Conservation (phyloP, 352 stramenopile genomes). For the Phytophthora hybrid region DNA sequence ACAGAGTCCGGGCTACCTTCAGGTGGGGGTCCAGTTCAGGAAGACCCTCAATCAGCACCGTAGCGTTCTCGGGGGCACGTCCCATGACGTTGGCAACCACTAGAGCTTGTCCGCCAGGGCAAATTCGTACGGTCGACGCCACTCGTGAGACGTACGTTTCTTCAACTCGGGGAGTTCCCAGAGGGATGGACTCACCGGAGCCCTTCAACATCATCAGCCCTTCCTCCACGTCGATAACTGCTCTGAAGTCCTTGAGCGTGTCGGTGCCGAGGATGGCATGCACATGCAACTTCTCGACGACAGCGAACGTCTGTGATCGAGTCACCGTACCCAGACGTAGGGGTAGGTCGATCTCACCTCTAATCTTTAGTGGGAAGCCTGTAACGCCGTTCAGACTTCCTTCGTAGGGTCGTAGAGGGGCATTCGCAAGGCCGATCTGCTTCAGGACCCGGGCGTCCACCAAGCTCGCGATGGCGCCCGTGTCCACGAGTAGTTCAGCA, state of each 20-base stretch:
- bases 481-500: too few species aligned
- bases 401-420: too few species aligned
- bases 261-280: constrained; percentile 10
- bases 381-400: too few species aligned
- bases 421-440: too few species aligned
- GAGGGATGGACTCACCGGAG: constrained; percentile 9
- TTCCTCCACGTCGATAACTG: constrained; percentile 13
- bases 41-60: background rate
- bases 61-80: background rate
- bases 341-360: background rate
- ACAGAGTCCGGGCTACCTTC: constrained; percentile 4
- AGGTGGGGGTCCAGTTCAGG: background rate
- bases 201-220: background rate
- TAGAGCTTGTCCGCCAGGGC: background rate
- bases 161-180: background rate
- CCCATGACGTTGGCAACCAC: background rate
- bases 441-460: too few species aligned
- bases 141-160: background rate
- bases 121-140: background rate
- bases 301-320: background rate
- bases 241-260: constrained; percentile 1
- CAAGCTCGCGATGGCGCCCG: too few species aligned
- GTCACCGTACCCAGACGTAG: background rate
- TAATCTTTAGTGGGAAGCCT: too few species aligned
- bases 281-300: background rate